phyloP scores from a whole-genome alignment of 2,329 filamentous ascomycete genomes.

The Sclerotiophoma versabilis region DNA sequence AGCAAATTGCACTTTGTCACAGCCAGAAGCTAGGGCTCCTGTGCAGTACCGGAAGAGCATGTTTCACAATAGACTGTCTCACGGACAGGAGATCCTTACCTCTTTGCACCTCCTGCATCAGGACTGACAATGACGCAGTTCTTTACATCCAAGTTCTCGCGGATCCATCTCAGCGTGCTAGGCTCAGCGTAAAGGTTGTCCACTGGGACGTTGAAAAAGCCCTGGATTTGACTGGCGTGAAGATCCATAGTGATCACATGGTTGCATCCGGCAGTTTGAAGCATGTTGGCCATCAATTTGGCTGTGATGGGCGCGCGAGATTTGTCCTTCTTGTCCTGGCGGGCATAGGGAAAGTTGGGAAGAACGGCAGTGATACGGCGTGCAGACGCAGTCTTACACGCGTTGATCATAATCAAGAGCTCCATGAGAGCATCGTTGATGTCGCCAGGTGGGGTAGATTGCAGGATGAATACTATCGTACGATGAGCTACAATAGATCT shows the following conservation, averaged over 20 bases:
- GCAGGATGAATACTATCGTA: constrained; percentile 83
- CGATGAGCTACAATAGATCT: constrained; percentile 30
- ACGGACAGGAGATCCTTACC: constrained; percentile 55
- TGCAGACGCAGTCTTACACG: constrained; percentile 84
- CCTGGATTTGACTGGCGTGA: constrained; percentile 91
- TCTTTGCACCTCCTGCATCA: constrained; percentile 92
- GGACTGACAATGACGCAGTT: constrained; percentile 95
- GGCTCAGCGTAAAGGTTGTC: constrained; percentile 93
- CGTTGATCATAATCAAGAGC: constrained; percentile 96
- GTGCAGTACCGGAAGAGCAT: background rate
- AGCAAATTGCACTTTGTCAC: background rate
- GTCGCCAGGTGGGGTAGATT: constrained; percentile 92
- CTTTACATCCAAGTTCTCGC: constrained; percentile 79
- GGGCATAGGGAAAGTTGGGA: constrained; percentile 94
- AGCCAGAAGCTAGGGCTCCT: background rate
- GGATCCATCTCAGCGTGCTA: constrained; percentile 88
- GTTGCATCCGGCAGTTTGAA: constrained; percentile 91
- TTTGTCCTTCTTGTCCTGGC: constrained; percentile 98
- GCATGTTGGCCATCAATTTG: constrained; percentile 96
- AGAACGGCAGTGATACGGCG: constrained; percentile 94
- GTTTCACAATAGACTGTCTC: constrained; percentile 1
- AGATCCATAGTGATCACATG: constrained; percentile 97
- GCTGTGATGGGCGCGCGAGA: constrained; percentile 95
- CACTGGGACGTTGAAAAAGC: constrained; percentile 87
- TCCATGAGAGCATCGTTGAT: constrained; percentile 99